These are phyloP conservation scores for Begonia fuchsioides DNA, from an alignment of 306 rosid species.

Conservation along the genomic window DNA sequence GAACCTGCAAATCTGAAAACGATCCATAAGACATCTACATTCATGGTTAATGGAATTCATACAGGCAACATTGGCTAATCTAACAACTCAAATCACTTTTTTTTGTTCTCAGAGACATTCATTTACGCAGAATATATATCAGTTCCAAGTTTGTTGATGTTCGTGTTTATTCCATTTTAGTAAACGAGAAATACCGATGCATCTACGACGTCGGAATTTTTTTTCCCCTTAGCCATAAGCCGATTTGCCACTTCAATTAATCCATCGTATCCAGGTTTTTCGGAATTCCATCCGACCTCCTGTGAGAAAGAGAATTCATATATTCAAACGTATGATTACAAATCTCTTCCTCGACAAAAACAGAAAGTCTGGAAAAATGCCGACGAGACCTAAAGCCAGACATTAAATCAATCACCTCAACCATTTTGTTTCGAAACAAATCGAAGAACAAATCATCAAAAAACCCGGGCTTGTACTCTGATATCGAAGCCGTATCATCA, in stretches of 20 bases:
- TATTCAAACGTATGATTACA: neutral
- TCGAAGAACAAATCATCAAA: conserved; percentile 61
- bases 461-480: conserved; percentile 37
- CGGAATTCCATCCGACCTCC: conserved; percentile 87
- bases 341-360: conserved; percentile 4
- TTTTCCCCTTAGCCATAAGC: conserved; percentile 44
- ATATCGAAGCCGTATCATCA: conserved; percentile 15
- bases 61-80: neutral
- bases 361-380: neutral
- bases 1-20: conserved; percentile 27
- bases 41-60: no score
- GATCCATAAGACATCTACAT: no score
- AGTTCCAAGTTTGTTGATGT: no score
- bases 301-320: conserved; percentile 3
- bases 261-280: conserved; percentile 71
- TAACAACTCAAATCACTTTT: neutral
- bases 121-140: no score
- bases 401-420: conserved; percentile 22
- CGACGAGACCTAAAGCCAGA: neutral
- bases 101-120: neutral
- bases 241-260: conserved; percentile 68
- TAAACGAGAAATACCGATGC: conserved; percentile 44
- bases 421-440: conserved; percentile 73
- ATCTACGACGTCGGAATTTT: conserved; percentile 49
- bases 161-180: neutral